Evolutionary conservation across 1,284 basidiomycete genomes (phyloP).

Genomic region (Pseudozyma sp.): DNA sequence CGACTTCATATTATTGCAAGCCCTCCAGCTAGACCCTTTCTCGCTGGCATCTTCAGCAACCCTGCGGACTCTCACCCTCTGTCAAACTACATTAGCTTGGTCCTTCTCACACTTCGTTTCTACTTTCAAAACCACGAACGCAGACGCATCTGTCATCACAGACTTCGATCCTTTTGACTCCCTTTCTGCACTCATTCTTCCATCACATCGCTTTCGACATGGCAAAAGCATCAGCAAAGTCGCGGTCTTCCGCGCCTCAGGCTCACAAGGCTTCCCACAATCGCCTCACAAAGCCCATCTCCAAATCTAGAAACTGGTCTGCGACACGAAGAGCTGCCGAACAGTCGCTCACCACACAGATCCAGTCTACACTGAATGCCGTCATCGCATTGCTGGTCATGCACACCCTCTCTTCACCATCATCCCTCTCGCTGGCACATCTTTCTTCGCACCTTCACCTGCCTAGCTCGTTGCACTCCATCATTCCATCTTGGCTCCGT

Average conservation of each 20-base stretch:
- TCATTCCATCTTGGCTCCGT: slow-evolving; percentile 56
- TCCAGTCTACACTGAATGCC: slow-evolving; percentile 51
- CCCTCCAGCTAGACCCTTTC: too few relatives aligned
- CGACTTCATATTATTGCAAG: too few relatives aligned
- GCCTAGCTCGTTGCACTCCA: slow-evolving; percentile 47
- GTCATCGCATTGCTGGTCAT: slow-evolving; percentile 53
- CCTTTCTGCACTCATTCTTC: neutral
- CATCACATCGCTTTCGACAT: slow-evolving; percentile 2
- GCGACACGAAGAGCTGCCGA: slow-evolving; percentile 45
- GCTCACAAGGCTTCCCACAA: slow-evolving; percentile 12
- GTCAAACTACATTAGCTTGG: too few relatives aligned
- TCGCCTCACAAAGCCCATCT: slow-evolving; percentile 6
- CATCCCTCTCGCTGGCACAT: slow-evolving; percentile 54
- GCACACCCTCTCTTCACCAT: slow-evolving; percentile 58
- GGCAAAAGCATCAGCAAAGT: slow-evolving; percentile 27
- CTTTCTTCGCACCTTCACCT: slow-evolving; percentile 56
- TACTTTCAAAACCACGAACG: too few relatives aligned
- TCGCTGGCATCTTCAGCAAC: too few relatives aligned
- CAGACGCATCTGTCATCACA: too few relatives aligned
- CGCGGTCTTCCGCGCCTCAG: slow-evolving; percentile 11
- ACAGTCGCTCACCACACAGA: slow-evolving; percentile 33
- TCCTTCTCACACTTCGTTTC: too few relatives aligned
- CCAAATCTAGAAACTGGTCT: slow-evolving; percentile 38
- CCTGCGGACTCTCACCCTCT: too few relatives aligned
- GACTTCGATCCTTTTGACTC: too few relatives aligned